These are phyloP conservation scores for Yarrowia alimentaria DNA, from an alignment of 805 yeast species.

Conservation along the genomic window DNA sequence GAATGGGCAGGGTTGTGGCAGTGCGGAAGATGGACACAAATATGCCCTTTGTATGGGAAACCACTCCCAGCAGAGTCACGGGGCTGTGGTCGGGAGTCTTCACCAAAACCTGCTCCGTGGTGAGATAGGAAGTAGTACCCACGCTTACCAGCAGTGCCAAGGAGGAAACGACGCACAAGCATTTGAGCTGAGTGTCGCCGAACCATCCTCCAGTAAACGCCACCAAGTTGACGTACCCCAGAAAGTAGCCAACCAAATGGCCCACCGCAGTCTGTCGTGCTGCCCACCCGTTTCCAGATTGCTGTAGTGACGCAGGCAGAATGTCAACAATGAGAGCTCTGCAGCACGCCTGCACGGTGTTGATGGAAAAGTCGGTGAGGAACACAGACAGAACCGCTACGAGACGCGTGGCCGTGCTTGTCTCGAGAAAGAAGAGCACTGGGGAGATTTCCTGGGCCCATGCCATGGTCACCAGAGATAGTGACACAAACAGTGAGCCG, in stretches of 20 bases:
- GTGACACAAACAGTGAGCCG: conserved; percentile 51
- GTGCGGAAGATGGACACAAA: conserved; percentile 29
- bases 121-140: conserved; percentile 43
- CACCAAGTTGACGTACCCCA: conserved; percentile 52
- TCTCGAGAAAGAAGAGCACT: conserved; percentile 33
- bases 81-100: neutral
- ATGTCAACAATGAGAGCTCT: conserved; percentile 64
- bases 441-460: conserved; percentile 46
- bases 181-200: conserved; percentile 54
- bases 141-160: conserved; percentile 46
- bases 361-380: conserved; percentile 56
- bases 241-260: conserved; percentile 55
- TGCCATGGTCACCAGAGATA: conserved; percentile 49
- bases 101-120: conserved; percentile 43
- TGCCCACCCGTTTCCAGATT: conserved; percentile 65
- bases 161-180: conserved; percentile 48
- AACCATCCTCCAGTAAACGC: conserved; percentile 41
- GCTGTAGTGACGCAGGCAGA: conserved; percentile 56
- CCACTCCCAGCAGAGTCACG: neutral
- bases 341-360: conserved; percentile 61
- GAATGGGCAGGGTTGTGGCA: conserved; percentile 45
- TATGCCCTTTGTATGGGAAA: conserved; percentile 15
- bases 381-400: conserved; percentile 54
- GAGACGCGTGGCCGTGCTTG: conserved; percentile 32
- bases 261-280: conserved; percentile 63